Base-by-base conservation (phyloP, 1,284 basidiomycete genomes). In the Ceratobasidium sp. region DNA sequence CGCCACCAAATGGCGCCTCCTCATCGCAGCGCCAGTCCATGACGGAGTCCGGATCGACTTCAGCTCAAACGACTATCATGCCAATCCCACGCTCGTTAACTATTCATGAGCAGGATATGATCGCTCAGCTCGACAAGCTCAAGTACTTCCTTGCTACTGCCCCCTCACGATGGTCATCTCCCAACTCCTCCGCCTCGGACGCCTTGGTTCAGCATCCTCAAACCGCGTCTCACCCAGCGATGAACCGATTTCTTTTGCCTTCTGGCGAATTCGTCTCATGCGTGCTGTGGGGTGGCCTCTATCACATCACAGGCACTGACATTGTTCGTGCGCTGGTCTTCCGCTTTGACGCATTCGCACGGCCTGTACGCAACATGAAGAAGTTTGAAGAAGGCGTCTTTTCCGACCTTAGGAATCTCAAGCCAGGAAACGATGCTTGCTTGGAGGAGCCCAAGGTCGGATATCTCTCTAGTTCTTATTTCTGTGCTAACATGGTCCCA, bases 351-450 rank as follows among this genome's bases (percentile, higher is more conserved):
- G 94, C 94, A 13, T 97, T 97, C 81, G 94, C 84, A 37, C 85
- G 92, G 8, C 92, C 92, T 1, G 92, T 94, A 42, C 86, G 88
- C 76, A 94, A 94, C 82, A 92, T 93, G 89, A 94, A 95, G 84
- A 96, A 96, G 83, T 96, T 96, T 80, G 95, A 97, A 83, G 95
- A 97, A 84, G 95, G 95, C 67, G 91, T 97, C 39, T 97, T 97
- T 83, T 93, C 91, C 74, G 95, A 97, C 84, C 86, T 97, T 76
- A 85, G 95, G 33, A 97, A 97, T 82, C 86, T 97, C 79, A 97
- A 97, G 84, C 95, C 95, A 0, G 96, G 96, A 13, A 88, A 91
- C 0, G 95, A 97, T 83, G 94, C 95, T 45, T 93, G 91, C 81
- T 85, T 97, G 37, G 95, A 97, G 83, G 95, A 97, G 81, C 95